These are phyloP conservation scores for Coemansia sp. DNA, from an alignment of 192 early-diverging fungal genomes.

Conservation along the genomic window DNA sequence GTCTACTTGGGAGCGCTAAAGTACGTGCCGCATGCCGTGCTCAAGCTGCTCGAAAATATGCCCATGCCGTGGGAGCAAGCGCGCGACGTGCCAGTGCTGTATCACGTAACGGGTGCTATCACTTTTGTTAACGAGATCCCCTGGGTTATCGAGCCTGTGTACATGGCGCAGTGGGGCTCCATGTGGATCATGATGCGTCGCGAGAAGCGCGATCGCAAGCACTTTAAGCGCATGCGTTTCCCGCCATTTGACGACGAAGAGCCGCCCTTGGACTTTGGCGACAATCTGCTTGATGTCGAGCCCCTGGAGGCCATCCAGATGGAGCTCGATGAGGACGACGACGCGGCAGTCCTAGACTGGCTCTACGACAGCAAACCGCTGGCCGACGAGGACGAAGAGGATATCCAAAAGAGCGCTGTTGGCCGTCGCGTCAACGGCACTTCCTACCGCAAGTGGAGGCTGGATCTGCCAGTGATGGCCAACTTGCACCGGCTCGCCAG, in stretches of 20 bases:
- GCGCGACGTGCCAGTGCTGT: conserved; percentile 93
- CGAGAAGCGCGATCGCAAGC: conserved; percentile 95
- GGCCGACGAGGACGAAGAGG: conserved; percentile 54
- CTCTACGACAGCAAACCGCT: conserved; percentile 97
- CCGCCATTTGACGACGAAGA: conserved; percentile 99
- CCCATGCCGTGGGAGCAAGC: conserved; percentile 99
- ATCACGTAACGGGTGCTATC: conserved; percentile 98
- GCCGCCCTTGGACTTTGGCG: conserved; percentile 97
- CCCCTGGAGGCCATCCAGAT: conserved; percentile 98
- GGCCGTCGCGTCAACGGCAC: conserved; percentile 75
- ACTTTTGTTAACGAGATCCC: conserved; percentile 98
- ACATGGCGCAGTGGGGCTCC: conserved; percentile 98
- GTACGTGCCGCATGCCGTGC: conserved; percentile 96
- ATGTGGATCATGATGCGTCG: conserved; percentile 99
- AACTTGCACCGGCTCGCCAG: conserved; percentile 89
- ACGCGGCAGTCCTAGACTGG: conserved; percentile 89
- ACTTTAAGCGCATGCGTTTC: conserved; percentile 99
- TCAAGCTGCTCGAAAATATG: conserved; percentile 99
- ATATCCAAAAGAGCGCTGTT: conserved; percentile 43
- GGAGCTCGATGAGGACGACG: conserved; percentile 96
- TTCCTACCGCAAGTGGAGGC: conserved; percentile 86
- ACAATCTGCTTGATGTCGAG: conserved; percentile 97
- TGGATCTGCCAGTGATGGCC: conserved; percentile 93
- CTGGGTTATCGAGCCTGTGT: conserved; percentile 96
- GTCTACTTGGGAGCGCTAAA: conserved; percentile 98